These are phyloP conservation scores for Saccharomyces hybrid DNA, from an alignment of 1,139 yeast species.

Conservation along the genomic window DNA sequence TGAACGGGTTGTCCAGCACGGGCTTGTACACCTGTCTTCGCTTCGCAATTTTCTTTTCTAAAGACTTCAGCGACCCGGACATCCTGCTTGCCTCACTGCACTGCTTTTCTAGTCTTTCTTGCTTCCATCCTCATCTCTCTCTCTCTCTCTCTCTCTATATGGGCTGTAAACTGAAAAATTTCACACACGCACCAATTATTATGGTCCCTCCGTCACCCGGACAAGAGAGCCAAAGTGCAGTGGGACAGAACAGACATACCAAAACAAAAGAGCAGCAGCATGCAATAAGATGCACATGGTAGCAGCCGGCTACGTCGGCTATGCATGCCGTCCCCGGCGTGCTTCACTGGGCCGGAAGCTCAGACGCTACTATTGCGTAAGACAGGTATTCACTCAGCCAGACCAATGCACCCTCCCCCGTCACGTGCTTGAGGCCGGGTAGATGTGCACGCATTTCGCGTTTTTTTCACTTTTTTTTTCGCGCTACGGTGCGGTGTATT, in stretches of 20 bases:
- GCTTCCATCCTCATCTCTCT: neutral
- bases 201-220: neutral
- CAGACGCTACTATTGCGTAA: neutral
- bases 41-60: constrained; percentile 21
- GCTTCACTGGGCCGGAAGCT: neutral
- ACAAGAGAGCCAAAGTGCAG: neutral
- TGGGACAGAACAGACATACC: neutral
- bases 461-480: neutral
- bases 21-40: constrained; percentile 29
- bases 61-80: constrained; percentile 14
- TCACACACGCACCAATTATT: neutral
- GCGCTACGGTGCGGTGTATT: neutral
- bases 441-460: constrained; percentile 10
- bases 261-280: neutral
- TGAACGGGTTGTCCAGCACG: constrained; percentile 27
- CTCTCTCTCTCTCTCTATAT: neutral
- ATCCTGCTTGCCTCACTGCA: neutral
- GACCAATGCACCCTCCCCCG: neutral
- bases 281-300: neutral
- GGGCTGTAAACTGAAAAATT: neutral
- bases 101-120: neutral
- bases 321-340: neutral
- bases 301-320: neutral
- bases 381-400: neutral
- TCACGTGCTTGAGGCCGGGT: neutral